These are phyloP conservation scores for Dryas integrifolia DNA, from an alignment of 331 rosid genomes.

Conservation along the genomic window DNA sequence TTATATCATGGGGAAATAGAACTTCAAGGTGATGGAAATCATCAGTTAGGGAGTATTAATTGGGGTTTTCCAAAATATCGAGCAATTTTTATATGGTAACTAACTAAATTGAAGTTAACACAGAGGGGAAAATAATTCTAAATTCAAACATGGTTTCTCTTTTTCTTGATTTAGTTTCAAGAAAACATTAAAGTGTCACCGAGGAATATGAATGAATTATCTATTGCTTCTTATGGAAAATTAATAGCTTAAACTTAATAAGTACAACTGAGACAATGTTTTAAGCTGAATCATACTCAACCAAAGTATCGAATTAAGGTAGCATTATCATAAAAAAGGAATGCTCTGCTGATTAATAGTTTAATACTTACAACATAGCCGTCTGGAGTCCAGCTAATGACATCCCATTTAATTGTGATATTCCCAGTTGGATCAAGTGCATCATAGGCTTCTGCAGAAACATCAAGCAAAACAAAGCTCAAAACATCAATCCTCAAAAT, in stretches of 20 bases:
- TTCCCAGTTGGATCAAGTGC: slow-evolving; percentile 93
- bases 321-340: background rate
- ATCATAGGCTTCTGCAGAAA: slow-evolving; percentile 79
- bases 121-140: background rate
- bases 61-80: background rate
- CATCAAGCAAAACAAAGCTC: slow-evolving; percentile 23
- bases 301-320: background rate
- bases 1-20: background rate
- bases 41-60: background rate
- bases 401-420: slow-evolving; percentile 89
- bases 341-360: background rate
- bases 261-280: background rate
- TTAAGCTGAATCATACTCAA: background rate
- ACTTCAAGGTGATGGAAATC: background rate
- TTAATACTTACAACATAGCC: slow-evolving; percentile 79
- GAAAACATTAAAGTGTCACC: background rate
- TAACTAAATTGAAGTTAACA: background rate
- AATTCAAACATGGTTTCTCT: background rate
- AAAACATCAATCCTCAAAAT: slow-evolving; percentile 23
- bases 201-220: background rate
- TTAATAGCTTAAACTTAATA: background rate
- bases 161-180: background rate
- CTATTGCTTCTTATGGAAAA: background rate
- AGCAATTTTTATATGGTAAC: background rate
- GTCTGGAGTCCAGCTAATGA: slow-evolving; percentile 81